Conservation (phyloP, 306 rosid species). For the Sphenostylis stenocarpa region DNA sequence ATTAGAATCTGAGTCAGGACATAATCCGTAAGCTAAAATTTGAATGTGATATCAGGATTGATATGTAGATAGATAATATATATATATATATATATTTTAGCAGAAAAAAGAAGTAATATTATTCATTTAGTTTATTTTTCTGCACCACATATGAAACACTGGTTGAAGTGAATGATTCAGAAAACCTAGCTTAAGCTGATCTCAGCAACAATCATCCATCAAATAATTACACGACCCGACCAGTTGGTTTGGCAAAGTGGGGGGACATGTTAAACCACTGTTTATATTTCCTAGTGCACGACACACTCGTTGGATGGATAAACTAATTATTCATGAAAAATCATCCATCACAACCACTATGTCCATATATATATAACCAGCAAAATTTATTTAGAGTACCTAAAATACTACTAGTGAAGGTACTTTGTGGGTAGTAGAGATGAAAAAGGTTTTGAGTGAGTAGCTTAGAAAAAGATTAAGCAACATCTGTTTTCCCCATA, state of each 20-base stretch:
- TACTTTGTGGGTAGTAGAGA: too few species aligned
- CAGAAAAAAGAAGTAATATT: not conserved
- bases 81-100: not conserved
- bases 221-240: not conserved
- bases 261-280: slow-evolving; percentile 15
- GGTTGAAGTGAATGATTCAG: not conserved
- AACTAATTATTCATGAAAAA: not conserved
- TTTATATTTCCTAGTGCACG: slow-evolving; percentile 11
- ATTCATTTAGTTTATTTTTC: not conserved
- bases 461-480: not conserved
- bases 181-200: slow-evolving; percentile 25
- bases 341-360: slow-evolving; percentile 13
- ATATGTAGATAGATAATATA: not conserved
- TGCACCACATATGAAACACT: not conserved
- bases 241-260: slow-evolving; percentile 18
- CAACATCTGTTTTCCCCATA: slow-evolving; percentile 24
- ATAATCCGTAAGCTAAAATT: too few species aligned
- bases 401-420: not conserved
- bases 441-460: too few species aligned
- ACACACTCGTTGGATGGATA: not conserved
- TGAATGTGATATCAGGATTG: not conserved
- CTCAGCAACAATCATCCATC: slow-evolving; percentile 13
- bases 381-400: too few species aligned
- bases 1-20: not conserved
- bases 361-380: too few species aligned